These are phyloP conservation scores for Floccularia luteovirens DNA, from an alignment of 768 basidiomycete species.

Conservation along the genomic window DNA sequence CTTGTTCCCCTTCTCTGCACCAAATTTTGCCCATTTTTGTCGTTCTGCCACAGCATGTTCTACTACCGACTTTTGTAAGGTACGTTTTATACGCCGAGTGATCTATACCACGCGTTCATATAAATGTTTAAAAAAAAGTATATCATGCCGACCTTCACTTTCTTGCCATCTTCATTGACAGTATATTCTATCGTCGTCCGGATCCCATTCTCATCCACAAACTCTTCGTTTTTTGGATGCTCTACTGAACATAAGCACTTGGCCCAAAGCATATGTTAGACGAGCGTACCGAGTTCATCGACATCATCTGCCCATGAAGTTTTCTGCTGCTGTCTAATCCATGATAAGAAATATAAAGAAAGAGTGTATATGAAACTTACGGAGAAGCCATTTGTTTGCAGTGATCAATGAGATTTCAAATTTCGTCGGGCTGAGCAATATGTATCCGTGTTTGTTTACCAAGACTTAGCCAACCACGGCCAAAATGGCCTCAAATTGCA, in stretches of 20 bases:
- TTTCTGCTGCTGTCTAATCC: conserved; percentile 38
- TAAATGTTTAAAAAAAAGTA: background rate
- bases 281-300: conserved; percentile 56
- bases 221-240: conserved; percentile 57
- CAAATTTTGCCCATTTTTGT: conserved; percentile 92
- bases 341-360: background rate
- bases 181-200: conserved; percentile 78
- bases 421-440: too few species aligned
- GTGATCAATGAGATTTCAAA: too few species aligned
- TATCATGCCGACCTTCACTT: conserved; percentile 65
- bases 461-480: too few species aligned
- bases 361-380: conserved; percentile 13
- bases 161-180: conserved; percentile 89
- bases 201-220: conserved; percentile 80
- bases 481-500: too few species aligned
- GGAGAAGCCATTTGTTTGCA: conserved; percentile 28
- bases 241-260: conserved; percentile 18
- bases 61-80: conserved; percentile 86
- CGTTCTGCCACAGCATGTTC: conserved; percentile 92
- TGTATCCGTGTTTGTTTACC: too few species aligned
- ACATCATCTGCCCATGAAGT: conserved; percentile 88
- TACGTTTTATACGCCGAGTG: conserved; percentile 79
- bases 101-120: conserved; percentile 37
- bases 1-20: conserved; percentile 80
- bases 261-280: background rate